phyloP scores from a whole-genome alignment of 2,329 filamentous ascomycete species.

The Teratosphaeria zuluensis region DNA sequence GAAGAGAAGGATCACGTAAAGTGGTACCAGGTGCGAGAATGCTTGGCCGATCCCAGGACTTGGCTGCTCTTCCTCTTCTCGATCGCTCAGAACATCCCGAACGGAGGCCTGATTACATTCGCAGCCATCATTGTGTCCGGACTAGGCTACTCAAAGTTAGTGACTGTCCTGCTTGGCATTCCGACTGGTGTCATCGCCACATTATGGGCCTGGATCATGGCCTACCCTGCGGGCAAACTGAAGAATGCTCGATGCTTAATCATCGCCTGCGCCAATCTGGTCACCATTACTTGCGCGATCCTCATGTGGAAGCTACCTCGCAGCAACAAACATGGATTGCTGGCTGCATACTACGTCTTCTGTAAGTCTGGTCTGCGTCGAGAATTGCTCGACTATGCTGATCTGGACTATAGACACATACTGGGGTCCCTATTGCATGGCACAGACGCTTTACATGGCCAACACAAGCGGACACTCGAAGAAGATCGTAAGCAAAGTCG shows the following conservation, averaged over 20 bases:
- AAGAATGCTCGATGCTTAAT: conserved; percentile 10
- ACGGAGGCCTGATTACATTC: conserved; percentile 11
- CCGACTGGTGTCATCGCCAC: conserved; percentile 10
- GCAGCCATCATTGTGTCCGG: conserved; percentile 9
- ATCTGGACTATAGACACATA: conserved; percentile 20
- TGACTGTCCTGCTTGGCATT: conserved; percentile 7
- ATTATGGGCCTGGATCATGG: conserved; percentile 4
- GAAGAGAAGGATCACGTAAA: conserved; percentile 22
- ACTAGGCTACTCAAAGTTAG: conserved; percentile 6
- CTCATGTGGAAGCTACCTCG: conserved; percentile 28
- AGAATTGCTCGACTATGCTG: background rate
- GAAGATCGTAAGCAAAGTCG: conserved; percentile 19
- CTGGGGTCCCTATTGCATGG: conserved; percentile 26
- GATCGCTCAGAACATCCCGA: conserved; percentile 8
- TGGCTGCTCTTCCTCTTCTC: conserved; percentile 30
- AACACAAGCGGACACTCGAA: conserved; percentile 26
- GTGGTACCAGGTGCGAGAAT: conserved; percentile 45
- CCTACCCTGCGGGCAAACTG: conserved; percentile 4
- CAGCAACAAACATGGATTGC: conserved; percentile 25
- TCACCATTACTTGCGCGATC: conserved; percentile 21
- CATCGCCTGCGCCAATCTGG: conserved; percentile 18
- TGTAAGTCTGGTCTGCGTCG: background rate
- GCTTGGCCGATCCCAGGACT: conserved; percentile 48
- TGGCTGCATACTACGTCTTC: conserved; percentile 32
- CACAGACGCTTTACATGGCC: conserved; percentile 22